Evolutionary conservation across 1,139 yeast species (phyloP), one percentile per base, ranked within the genome.

Genomic region (Scheffersomyces lignicola): DNA sequence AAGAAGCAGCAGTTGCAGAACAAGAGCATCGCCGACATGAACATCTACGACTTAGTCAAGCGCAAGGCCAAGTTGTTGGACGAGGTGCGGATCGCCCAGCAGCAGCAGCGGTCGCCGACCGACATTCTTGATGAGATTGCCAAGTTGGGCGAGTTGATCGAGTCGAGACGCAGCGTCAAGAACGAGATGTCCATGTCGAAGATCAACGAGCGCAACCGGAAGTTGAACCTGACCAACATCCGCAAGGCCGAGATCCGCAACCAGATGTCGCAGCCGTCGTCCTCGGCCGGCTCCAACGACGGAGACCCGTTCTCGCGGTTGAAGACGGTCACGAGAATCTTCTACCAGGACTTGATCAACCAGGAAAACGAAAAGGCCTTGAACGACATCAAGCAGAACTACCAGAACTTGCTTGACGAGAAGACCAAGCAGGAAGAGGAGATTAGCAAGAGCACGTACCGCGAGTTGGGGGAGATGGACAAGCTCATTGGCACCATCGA

Each of bases 291-390:
- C 15, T 55, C 52, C 29, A 70, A 74, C 35, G 80, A 72, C 32
- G 78, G 83, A 7, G 95, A 92, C 64, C 97, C 98, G 22, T 92
- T 92, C 60, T 80, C 88, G 43, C 77, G 97, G 57, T 74, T 92
- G 52, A 83, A 88, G 56, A 90, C 97, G 0, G 82, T 80, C 41
- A 86, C 97, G 1, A 78, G 86, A 52, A 81, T 88, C 42, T 90
- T 88, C 59, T 89, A 90, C 49, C 73, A 70, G 44, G 74, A 69
- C 41, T 54, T 70, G 39, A 63, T 65, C 21, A 66, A 67, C 36
- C 59, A 62, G 37, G 76, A 70, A 38, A 70, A 70, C 47, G 70
- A 66, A 43, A 65, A 62, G 54, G 76, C 76, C 2, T 47, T 66
- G 32, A 56, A 58, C 17, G 72, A 67, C 43, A 73, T 73, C 4